Percentiles rank a stretch among this genome's conserved stretches.
These are phyloP conservation scores for Fennellomyces sp. DNA, from an alignment of 371 early-diverging fungal genomes.

Conservation along the genomic window DNA sequence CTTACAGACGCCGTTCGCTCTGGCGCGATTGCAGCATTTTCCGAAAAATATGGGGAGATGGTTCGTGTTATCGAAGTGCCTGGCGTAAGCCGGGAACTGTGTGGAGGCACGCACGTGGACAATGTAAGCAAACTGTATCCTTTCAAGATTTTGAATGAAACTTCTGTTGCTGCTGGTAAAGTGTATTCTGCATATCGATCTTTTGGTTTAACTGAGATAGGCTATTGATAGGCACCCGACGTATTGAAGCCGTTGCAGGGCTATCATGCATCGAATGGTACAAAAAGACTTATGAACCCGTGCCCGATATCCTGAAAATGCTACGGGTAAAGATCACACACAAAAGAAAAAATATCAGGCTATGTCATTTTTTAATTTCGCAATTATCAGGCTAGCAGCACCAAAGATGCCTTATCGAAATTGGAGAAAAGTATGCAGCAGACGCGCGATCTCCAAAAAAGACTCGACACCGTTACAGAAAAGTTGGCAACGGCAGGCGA, in stretches of 20 bases:
- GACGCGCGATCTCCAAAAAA: slow-evolving; percentile 41
- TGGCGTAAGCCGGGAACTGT: slow-evolving; percentile 69
- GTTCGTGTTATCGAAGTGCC: slow-evolving; percentile 70
- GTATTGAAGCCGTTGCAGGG: slow-evolving; percentile 82
- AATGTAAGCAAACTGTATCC: slow-evolving; percentile 65
- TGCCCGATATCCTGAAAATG: slow-evolving; percentile 43
- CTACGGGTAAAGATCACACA: slow-evolving; percentile 30
- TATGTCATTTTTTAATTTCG: neutral
- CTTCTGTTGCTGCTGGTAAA: slow-evolving; percentile 72
- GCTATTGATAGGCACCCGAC: slow-evolving; percentile 57
- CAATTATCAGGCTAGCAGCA: slow-evolving; percentile 32
- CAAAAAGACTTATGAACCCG: slow-evolving; percentile 48
- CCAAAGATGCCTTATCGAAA: slow-evolving; percentile 39
- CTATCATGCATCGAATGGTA: slow-evolving; percentile 54
- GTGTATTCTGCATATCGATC: neutral
- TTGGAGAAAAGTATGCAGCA: slow-evolving; percentile 41
- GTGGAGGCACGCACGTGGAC: slow-evolving; percentile 79
- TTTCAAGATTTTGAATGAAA: slow-evolving; percentile 70
- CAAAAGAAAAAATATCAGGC: neutral
- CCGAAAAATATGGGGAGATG: slow-evolving; percentile 69
- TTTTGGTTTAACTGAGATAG: neutral
- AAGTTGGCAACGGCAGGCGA: slow-evolving; percentile 45
- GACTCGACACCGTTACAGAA: slow-evolving; percentile 37
- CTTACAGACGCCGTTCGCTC: slow-evolving; percentile 61
- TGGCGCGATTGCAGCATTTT: slow-evolving; percentile 71